phyloP scores from a whole-genome alignment of 345 rosid species.

The Limnanthes douglasii region DNA sequence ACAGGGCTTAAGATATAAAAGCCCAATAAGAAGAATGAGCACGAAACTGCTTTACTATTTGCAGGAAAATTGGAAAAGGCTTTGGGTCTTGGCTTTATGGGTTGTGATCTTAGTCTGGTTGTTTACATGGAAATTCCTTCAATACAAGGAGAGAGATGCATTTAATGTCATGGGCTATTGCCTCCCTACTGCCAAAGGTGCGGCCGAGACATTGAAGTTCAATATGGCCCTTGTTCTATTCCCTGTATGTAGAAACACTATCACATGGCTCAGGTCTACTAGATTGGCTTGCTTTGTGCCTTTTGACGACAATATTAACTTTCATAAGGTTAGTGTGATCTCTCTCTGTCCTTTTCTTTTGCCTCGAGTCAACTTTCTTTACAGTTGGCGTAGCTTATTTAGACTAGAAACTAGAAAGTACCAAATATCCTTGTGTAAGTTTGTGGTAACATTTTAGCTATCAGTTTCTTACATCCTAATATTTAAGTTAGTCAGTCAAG shows the following conservation, averaged over 20 bases:
- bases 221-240: constrained; percentile 92
- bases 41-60: constrained; percentile 34
- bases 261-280: constrained; percentile 88
- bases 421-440: too few relatives aligned
- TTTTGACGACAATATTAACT: constrained; percentile 81
- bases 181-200: constrained; percentile 76
- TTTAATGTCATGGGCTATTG: constrained; percentile 81
- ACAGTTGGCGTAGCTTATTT: too few relatives aligned
- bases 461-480: too few relatives aligned
- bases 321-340: constrained; percentile 61
- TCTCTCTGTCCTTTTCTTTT: neutral
- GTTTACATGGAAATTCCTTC: constrained; percentile 66
- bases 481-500: too few relatives aligned
- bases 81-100: constrained; percentile 82
- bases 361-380: too few relatives aligned
- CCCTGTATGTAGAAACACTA: constrained; percentile 78
- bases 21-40: constrained; percentile 30
- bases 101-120: constrained; percentile 49
- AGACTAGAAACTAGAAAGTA: too few relatives aligned
- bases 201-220: constrained; percentile 83
- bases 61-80: constrained; percentile 70
- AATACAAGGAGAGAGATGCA: constrained; percentile 53
- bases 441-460: too few relatives aligned
- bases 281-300: constrained; percentile 52
- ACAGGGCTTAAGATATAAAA: constrained; percentile 40